Evolutionary conservation across 345 rosid species (phyloP).

Genomic region (Erodium maritimum): DNA sequence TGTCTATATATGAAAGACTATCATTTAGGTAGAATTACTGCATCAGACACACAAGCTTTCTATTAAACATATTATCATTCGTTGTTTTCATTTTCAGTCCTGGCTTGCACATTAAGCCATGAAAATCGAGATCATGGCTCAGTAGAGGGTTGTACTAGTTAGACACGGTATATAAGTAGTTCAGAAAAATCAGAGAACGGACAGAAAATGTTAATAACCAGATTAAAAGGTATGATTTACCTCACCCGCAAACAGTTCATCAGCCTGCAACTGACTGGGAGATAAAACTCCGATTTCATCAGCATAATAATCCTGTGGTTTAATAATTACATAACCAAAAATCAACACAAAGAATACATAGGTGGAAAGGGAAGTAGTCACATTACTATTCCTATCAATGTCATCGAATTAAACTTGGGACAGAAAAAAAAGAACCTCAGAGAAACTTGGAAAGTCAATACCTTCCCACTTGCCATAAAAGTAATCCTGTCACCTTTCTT

Average conservation of each 20-base stretch:
- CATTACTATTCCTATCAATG: not conserved
- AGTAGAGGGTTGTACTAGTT: not conserved
- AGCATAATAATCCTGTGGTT: conserved; percentile 67
- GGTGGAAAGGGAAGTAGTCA: not conserved
- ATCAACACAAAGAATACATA: not conserved
- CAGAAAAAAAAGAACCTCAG: not conserved
- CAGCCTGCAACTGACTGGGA: conserved; percentile 87
- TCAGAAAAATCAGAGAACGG: not conserved
- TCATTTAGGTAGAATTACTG: not conserved
- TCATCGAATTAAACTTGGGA: not conserved
- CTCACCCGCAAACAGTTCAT: conserved; percentile 90
- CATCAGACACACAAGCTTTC: not conserved
- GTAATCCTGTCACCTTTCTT: conserved; percentile 85
- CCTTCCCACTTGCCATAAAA: conserved; percentile 96
- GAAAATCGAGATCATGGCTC: not conserved
- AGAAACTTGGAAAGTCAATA: conserved; percentile 12
- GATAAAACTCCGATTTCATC: conserved; percentile 97
- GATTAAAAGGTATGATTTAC: conserved; percentile 30
- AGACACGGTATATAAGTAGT: not conserved
- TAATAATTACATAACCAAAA: conserved; percentile 6
- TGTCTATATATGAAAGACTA: not conserved
- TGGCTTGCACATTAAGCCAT: not conserved
- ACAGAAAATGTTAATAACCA: not conserved
- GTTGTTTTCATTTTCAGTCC: not conserved
- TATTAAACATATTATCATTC: not conserved